Evolutionary conservation across 208 protist species (phyloP).

Genomic region (Trypanosoma scelopori): DNA sequence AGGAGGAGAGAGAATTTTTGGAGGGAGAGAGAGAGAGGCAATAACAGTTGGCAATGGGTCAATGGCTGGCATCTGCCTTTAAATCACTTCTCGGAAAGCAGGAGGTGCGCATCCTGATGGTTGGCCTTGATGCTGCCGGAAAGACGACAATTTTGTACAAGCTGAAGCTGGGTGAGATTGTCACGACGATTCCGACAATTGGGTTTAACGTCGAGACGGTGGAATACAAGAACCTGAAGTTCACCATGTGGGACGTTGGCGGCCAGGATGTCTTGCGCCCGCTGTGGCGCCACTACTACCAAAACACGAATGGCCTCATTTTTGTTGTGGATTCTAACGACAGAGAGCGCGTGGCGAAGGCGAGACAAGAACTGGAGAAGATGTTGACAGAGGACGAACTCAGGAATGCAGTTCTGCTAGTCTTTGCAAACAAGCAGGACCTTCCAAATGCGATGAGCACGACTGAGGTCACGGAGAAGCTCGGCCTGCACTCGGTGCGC

Average conservation of each 20-base stretch:
- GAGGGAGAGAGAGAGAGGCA: too few relatives aligned
- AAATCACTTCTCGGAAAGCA: slow-evolving; percentile 93
- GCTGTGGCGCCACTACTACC: slow-evolving; percentile 97
- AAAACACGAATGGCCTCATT: slow-evolving; percentile 96
- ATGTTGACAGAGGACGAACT: slow-evolving; percentile 98
- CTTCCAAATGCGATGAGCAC: slow-evolving; percentile 97
- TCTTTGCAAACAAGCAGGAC: slow-evolving; percentile 99
- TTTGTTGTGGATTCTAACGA: slow-evolving; percentile 98
- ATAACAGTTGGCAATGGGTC: slow-evolving; percentile 32
- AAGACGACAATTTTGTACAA: slow-evolving; percentile 99
- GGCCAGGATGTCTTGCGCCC: slow-evolving; percentile 96
- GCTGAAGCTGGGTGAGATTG: slow-evolving; percentile 96
- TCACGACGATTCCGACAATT: slow-evolving; percentile 97
- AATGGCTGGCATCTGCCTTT: slow-evolving; percentile 57
- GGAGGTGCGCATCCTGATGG: slow-evolving; percentile 97
- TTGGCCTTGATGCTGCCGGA: slow-evolving; percentile 97
- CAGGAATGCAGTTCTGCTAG: slow-evolving; percentile 94
- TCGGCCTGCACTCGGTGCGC: slow-evolving; percentile 92
- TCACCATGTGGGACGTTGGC: slow-evolving; percentile 97
- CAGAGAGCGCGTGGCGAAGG: slow-evolving; percentile 89
- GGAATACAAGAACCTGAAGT: slow-evolving; percentile 96
- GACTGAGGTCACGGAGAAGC: slow-evolving; percentile 96
- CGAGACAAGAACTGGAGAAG: slow-evolving; percentile 92
- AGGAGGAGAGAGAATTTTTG: too few relatives aligned
- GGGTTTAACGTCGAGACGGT: slow-evolving; percentile 98